These are phyloP conservation scores for Lunularia cruciata DNA, from an alignment of 225 moss, liverwort and hornwort genomes.

Conservation along the genomic window DNA sequence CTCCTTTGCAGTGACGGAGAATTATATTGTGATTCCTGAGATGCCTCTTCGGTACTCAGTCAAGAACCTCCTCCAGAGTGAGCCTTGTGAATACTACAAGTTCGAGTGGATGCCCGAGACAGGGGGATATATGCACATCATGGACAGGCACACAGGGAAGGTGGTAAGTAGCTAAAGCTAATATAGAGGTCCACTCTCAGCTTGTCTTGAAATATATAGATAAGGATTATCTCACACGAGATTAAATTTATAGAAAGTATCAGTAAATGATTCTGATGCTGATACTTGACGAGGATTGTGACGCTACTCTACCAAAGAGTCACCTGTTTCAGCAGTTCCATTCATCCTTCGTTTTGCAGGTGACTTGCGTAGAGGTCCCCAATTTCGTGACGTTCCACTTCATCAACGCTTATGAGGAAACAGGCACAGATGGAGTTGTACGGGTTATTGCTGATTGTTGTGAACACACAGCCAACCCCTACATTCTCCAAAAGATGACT, in stretches of 20 bases:
- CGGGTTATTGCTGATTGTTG: conserved; percentile 38
- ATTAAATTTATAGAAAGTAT: too few species aligned
- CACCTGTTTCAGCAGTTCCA: too few species aligned
- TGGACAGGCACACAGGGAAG: conserved; percentile 36
- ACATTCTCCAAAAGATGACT: conserved; percentile 39
- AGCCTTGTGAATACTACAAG: conserved; percentile 42
- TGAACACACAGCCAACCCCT: conserved; percentile 44
- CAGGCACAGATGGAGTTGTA: conserved; percentile 29
- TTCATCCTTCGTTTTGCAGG: too few species aligned
- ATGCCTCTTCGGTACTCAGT: conserved; percentile 41
- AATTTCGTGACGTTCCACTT: conserved; percentile 47
- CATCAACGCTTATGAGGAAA: conserved; percentile 44
- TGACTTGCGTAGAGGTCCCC: conserved; percentile 31
- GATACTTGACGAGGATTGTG: too few species aligned
- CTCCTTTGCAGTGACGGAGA: conserved; percentile 46
- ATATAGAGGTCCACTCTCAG: too few species aligned
- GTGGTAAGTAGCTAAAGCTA: conserved; percentile 23
- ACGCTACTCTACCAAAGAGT: too few species aligned
- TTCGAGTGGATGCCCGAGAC: conserved; percentile 39
- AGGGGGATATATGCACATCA: conserved; percentile 33
- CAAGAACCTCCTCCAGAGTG: conserved; percentile 40
- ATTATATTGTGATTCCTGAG: conserved; percentile 43
- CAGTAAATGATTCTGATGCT: too few species aligned
- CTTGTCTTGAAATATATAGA: too few species aligned
- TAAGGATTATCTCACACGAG: too few species aligned